Evolutionary conservation across 176 grass and related monocot species (phyloP).

Genomic region (Rhynchospora tenuis): DNA sequence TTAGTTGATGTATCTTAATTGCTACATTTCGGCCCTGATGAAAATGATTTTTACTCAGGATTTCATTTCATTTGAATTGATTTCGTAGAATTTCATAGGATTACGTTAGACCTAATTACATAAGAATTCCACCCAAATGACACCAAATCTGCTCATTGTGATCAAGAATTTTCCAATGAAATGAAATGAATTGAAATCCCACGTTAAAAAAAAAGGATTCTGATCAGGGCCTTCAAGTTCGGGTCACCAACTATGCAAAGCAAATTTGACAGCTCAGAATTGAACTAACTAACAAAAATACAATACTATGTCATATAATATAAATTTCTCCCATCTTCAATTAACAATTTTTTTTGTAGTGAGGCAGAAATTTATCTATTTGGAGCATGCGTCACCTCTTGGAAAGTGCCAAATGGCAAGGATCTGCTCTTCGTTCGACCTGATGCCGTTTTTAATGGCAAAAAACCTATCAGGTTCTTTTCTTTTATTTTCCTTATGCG

Average conservation of each 20-base stretch:
- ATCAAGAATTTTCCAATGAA: too few relatives aligned
- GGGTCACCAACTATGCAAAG: background rate
- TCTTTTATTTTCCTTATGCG: background rate
- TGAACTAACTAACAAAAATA: background rate
- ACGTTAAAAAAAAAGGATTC: too few relatives aligned
- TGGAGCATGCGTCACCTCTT: conserved; percentile 79
- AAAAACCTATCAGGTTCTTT: conserved; percentile 85
- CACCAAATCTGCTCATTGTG: too few relatives aligned
- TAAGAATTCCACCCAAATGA: too few relatives aligned
- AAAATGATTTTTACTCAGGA: too few relatives aligned
- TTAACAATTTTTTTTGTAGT: conserved; percentile 28
- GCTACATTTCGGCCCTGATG: too few relatives aligned
- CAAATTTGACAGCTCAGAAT: background rate
- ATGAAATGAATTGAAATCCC: too few relatives aligned
- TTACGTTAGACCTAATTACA: too few relatives aligned
- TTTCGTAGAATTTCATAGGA: too few relatives aligned
- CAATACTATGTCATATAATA: background rate
- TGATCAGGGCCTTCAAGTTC: too few relatives aligned
- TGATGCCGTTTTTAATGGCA: conserved; percentile 86
- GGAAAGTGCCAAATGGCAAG: conserved; percentile 71
- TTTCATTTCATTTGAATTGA: too few relatives aligned
- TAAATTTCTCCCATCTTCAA: background rate
- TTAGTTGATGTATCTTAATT: background rate
- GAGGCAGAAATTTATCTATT: conserved; percentile 92
- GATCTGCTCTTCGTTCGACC: conserved; percentile 93